Base-by-base conservation (phyloP, 257 asterid genomes). In the Solanum paucissectum region DNA sequence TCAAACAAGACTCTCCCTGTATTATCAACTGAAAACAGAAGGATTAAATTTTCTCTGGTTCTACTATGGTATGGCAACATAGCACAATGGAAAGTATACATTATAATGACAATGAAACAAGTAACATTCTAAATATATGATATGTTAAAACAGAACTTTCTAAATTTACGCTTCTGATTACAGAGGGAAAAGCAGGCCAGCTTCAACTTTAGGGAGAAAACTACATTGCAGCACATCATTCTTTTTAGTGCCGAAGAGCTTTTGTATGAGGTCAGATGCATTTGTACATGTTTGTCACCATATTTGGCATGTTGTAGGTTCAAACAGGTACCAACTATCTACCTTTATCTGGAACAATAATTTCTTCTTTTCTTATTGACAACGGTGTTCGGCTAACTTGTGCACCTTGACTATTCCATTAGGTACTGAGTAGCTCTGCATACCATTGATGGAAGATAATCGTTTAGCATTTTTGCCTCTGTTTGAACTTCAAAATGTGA, bases 181-280 rank as follows among this genome's bases (percentile, higher is more conserved):
- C 60, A 82, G 86, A 32, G 29, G 32, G 40, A 32, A 82, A 82
- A 32, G 18, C 64, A 46, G 27, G 40, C 85, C 34, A 27, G 42
- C 68, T 82, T 82, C 86, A 82, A 82, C 86, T 82, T 82, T 82
- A 82, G 71, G 32, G 86, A 49, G 86, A 82, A 81, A 81, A 82
- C 6, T 49, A 49, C 16, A 44, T 82, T 82, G 44, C 86, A 49
- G 13, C 68, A 82, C 69, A 29, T 49, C 29, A 49, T 49, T 82
- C 44, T 32, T 82, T 49, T 82, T 32, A 32, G 86, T n/a, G 9
- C 85, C 29, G 12, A 81, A 7, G 71, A 82, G 71, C 44, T 82
- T 29, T 32, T 82, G 62, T 49, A 46, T 32, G 69, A 20, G 69
- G 29, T 20, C 86, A 82, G 27, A 34, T 29, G 86, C 68, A 79